Conservation (phyloP, 129 eudicot species). For the Oenanthe sinensis region DNA sequence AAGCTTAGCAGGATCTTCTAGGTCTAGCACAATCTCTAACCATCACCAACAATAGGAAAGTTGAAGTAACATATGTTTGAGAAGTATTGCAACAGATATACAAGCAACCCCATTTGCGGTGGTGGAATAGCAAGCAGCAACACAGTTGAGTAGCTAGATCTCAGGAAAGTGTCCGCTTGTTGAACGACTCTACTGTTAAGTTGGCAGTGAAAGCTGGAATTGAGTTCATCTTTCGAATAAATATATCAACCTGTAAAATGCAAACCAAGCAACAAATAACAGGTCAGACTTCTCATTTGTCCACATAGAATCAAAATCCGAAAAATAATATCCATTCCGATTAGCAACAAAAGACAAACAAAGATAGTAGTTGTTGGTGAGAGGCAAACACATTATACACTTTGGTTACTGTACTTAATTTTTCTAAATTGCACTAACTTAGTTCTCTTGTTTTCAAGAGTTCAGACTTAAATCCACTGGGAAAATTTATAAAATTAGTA, state of each 20-base stretch:
- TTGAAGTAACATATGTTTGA: neutral
- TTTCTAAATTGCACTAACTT: neutral
- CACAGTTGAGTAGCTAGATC: neutral
- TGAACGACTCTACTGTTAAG: conserved; percentile 89
- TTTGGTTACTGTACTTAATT: neutral
- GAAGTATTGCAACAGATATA: neutral
- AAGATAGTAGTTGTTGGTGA: neutral
- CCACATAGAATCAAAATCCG: neutral
- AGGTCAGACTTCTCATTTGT: neutral
- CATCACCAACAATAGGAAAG: too few species aligned
- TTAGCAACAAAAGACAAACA: neutral
- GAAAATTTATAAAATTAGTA: neutral
- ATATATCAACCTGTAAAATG: conserved; percentile 65
- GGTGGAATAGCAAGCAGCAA: neutral
- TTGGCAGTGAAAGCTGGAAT: conserved; percentile 96
- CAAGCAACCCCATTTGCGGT: neutral
- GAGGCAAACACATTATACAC: neutral
- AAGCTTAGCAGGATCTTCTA: neutral
- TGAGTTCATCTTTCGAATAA: conserved; percentile 68
- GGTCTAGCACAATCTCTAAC: neutral
- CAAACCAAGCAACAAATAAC: neutral
- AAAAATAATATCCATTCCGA: neutral
- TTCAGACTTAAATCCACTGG: neutral
- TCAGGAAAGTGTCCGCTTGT: conserved; percentile 82
- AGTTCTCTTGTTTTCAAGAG: neutral